Evolutionary conservation across 345 rosid species (phyloP).

Genomic region (rapeseed (Brassica napus)): Da-Ae NC_063445.1:53650001-53650500

Average conservation of each 20-base stretch:
- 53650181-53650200: conserved; percentile 3
- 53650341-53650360: not conserved
- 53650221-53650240: not conserved
- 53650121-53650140: not conserved
- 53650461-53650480: not conserved
- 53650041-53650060: not conserved
- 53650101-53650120: not conserved
- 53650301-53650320: not conserved
- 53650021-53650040: not conserved
- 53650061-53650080: not conserved
- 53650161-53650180: not conserved
- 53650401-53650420: not conserved
- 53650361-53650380: not conserved
- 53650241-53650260: not conserved
- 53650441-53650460: not conserved
- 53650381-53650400: not conserved
- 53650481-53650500: not conserved
- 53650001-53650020: too few species aligned
- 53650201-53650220: not conserved
- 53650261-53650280: not conserved
- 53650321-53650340: not conserved
- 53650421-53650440: not conserved
- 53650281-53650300: not conserved
- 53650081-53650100: not conserved
- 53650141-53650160: not conserved